Percentiles rank a stretch among this genome's conserved stretches.
phyloP scores from a whole-genome alignment of 1,139 yeast species.

The Candida labiduridarum region DNA sequence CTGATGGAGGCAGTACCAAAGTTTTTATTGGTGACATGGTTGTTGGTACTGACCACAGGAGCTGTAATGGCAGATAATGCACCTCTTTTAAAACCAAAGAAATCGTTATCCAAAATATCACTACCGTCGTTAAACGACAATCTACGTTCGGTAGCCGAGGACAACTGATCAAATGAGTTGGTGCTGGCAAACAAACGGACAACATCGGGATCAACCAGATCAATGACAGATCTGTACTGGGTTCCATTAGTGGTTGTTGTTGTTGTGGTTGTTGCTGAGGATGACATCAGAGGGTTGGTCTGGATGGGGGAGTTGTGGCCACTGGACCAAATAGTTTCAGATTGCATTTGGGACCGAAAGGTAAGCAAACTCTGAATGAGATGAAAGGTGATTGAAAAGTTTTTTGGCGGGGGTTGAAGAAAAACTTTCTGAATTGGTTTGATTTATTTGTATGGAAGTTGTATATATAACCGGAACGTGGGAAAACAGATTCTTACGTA shows the following conservation, averaged over 20 bases:
- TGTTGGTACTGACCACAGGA: slow-evolving; percentile 26
- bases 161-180: slow-evolving; percentile 13
- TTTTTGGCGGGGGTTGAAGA: too few relatives aligned
- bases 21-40: slow-evolving; percentile 14
- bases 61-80: slow-evolving; percentile 51
- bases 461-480: slow-evolving; percentile 1
- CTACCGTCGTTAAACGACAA: slow-evolving; percentile 48
- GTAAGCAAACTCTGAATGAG: not conserved
- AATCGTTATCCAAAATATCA: slow-evolving; percentile 43
- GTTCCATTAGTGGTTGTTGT: slow-evolving; percentile 13
- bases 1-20: slow-evolving; percentile 66
- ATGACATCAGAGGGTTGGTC: slow-evolving; percentile 16
- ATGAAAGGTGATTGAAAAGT: too few relatives aligned
- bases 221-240: slow-evolving; percentile 37
- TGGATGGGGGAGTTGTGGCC: slow-evolving; percentile 30
- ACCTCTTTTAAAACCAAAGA: slow-evolving; percentile 51
- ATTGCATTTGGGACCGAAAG: slow-evolving; percentile 14
- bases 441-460: too few relatives aligned
- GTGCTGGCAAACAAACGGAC: slow-evolving; percentile 37
- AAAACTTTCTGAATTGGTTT: too few relatives aligned
- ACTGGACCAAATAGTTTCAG: slow-evolving; percentile 45
- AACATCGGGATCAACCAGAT: slow-evolving; percentile 50
- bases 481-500: slow-evolving; percentile 1
- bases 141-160: slow-evolving; percentile 22
- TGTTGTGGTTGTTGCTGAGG: slow-evolving; percentile 5